Conservation (phyloP, 2,329 filamentous ascomycete genomes). For the Dactylellina cionopaga region DNA sequence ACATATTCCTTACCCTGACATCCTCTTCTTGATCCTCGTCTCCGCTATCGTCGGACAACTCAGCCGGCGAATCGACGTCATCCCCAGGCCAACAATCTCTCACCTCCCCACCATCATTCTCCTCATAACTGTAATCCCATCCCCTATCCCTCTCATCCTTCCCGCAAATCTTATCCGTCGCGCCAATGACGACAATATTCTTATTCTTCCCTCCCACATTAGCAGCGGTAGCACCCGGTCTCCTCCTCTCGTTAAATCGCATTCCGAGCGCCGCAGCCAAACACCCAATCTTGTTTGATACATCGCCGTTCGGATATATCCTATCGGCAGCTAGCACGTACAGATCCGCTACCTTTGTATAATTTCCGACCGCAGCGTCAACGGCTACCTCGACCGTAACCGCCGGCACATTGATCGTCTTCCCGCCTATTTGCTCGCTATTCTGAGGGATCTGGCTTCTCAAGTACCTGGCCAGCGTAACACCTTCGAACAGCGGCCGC, state of each 20-base stretch:
- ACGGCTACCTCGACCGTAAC: constrained; percentile 50
- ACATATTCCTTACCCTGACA: constrained; percentile 48
- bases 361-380: constrained; percentile 49
- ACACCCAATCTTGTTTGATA: constrained; percentile 48
- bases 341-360: constrained; percentile 46
- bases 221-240: not conserved
- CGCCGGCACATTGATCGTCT: not conserved
- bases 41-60: not conserved
- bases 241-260: constrained; percentile 35
- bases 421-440: not conserved
- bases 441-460: constrained; percentile 23
- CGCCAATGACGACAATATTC: constrained; percentile 47
- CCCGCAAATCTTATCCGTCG: constrained; percentile 45
- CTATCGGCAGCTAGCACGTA: constrained; percentile 49
- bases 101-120: constrained; percentile 43
- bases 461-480: constrained; percentile 43
- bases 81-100: constrained; percentile 42
- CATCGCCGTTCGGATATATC: constrained; percentile 52
- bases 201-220: constrained; percentile 6
- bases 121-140: constrained; percentile 52
- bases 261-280: constrained; percentile 42
- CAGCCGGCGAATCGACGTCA: constrained; percentile 23
- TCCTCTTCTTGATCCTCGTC: constrained; percentile 12
- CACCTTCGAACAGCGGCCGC: constrained; percentile 44
- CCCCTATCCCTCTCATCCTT: constrained; percentile 47